Percentiles rank a stretch among this genome's conserved stretches.
phyloP scores from a whole-genome alignment of 2,329 filamentous ascomycete genomes.

The Trichoderma sp. region DNA sequence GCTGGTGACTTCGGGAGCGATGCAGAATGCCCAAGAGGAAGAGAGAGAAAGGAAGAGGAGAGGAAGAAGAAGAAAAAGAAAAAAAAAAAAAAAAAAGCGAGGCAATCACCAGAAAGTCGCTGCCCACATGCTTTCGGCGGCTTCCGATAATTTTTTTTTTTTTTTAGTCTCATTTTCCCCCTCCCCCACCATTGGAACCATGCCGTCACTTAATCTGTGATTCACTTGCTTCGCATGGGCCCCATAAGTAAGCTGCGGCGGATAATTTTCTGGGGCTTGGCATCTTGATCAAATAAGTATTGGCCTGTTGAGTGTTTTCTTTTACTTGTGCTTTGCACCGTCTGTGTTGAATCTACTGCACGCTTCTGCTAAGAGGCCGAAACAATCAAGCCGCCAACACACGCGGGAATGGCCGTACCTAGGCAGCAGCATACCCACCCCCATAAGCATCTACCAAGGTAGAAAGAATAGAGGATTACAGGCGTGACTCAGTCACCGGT shows the following conservation, averaged over 20 bases:
- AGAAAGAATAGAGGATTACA: neutral
- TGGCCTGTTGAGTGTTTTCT: neutral
- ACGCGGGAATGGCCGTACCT: neutral
- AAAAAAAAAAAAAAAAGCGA: constrained; percentile 3
- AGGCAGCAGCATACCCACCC: neutral
- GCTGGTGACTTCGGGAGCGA: constrained; percentile 19
- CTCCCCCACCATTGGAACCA: neutral
- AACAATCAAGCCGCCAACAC: neutral
- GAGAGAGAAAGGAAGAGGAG: constrained; percentile 20
- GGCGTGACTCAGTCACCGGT: constrained; percentile 5
- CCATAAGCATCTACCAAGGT: neutral
- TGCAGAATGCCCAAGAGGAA: constrained; percentile 30
- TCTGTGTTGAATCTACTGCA: too few species aligned
- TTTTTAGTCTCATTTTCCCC: constrained; percentile 17
- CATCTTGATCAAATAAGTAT: neutral
- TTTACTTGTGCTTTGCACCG: neutral
- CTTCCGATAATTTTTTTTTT: constrained; percentile 28
- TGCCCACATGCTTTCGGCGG: constrained; percentile 15
- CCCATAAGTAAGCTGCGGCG: neutral
- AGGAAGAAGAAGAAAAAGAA: constrained; percentile 6
- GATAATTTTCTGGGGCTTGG: neutral
- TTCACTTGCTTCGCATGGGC: neutral
- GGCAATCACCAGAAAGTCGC: constrained; percentile 15
- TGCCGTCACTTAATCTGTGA: constrained; percentile 5
- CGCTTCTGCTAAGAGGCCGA: too few species aligned